Base-by-base conservation (phyloP, 1,284 basidiomycete genomes). In the Omphalotus olearius region DNA sequence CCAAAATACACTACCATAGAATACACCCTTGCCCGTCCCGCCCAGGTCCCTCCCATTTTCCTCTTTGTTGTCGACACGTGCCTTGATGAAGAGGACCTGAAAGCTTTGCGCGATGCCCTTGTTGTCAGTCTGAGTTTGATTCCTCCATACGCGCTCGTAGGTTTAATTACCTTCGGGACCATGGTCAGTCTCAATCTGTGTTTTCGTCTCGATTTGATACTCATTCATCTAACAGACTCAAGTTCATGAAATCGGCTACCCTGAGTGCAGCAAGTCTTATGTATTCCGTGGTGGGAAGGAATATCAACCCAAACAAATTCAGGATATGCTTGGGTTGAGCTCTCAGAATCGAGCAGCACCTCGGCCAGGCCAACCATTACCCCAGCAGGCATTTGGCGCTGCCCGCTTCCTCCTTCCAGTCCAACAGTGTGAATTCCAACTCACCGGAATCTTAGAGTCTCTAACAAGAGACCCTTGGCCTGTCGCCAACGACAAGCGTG, bases 221-320 rank as follows among this genome's bases (percentile, higher is more conserved):
- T 44, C 16, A 48, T 45, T 33, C 48, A 18, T 43, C 25, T 26
- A 56, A 30, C 23, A 26, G 93, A 83, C 96, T 6, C 95, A 98
- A 88, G 94, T 99, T 1, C 96, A 99, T 69, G 97, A 99, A 72
- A 88, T 99, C 46, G 94, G 95, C 28, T 99, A 98, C 65, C 83
- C 87, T 1, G 91, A 95, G 66, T 99, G 95, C 74, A 93, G 86
- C 71, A 99, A 99, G 71, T 95, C 94, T 4, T 99, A 96, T 69
- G 96, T 99, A 56, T 99, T 99, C 85, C 88, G 96, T 35, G 97
- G 97, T 48, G 91, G 91, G n/a, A 99, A 99, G 72, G 97, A 99
- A 65, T 99, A 99, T 68, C 75, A 88, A 52, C 87, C 93, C 53
- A 99, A 99, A 74, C 92, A 95, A 62, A 98, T 99, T 61, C 92